Evolutionary conservation across 2,329 filamentous ascomycete species (phyloP).

Genomic region (Verticillium klebahnii): DNA sequence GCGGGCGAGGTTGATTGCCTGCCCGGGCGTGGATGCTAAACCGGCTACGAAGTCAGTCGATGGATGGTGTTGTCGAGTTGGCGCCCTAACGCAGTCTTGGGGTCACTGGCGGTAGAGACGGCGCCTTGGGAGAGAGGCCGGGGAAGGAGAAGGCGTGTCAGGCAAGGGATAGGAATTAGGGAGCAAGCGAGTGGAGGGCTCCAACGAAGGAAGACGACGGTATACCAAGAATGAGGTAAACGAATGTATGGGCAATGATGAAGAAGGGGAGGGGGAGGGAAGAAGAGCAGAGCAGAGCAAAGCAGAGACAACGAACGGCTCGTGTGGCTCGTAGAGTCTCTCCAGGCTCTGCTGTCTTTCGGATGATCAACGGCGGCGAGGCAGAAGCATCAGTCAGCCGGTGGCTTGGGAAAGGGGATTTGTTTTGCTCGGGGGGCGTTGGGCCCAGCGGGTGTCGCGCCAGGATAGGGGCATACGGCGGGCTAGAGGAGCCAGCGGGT

Average conservation of each 20-base stretch:
- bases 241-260: background rate
- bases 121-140: background rate
- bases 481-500: conserved; percentile 2
- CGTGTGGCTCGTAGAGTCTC: background rate
- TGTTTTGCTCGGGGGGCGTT: conserved; percentile 11
- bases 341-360: background rate
- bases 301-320: background rate
- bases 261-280: background rate
- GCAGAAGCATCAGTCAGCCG: background rate
- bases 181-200: background rate
- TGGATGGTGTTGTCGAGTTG: background rate
- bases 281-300: background rate
- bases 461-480: conserved; percentile 4
- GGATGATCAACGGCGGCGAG: background rate
- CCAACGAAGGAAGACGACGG: background rate
- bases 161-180: background rate
- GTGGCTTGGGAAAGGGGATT: conserved; percentile 11
- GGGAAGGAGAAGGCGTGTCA: background rate
- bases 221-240: background rate
- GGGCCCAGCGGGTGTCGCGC: background rate
- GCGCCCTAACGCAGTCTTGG: background rate
- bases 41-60: background rate
- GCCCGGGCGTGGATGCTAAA: background rate
- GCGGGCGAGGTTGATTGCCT: background rate
- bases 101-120: background rate